These are phyloP conservation scores for Colletotrichum agaves DNA, from an alignment of 2,329 filamentous ascomycete genomes.

Conservation along the genomic window DNA sequence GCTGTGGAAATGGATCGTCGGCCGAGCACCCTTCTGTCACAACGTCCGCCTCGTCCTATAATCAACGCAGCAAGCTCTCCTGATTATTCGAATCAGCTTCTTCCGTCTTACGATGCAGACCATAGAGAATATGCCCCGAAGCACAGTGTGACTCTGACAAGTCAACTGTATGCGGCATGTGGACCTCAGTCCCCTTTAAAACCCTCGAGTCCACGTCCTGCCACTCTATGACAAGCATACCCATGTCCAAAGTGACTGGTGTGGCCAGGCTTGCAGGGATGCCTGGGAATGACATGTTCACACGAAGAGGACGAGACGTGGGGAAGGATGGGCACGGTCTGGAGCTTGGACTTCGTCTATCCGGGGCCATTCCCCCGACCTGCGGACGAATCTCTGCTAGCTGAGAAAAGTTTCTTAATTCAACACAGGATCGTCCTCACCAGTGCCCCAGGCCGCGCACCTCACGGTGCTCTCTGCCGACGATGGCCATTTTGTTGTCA, in stretches of 20 bases:
- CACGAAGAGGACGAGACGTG: constrained; percentile 33
- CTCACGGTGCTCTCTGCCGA: constrained; percentile 10
- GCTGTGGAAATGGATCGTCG: background rate
- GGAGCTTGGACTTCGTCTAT: constrained; percentile 26
- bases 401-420: background rate
- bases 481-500: background rate
- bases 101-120: constrained; percentile 12
- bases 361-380: constrained; percentile 23
- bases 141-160: constrained; percentile 1
- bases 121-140: background rate
- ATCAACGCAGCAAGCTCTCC: constrained; percentile 4
- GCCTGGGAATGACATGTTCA: too few relatives aligned
- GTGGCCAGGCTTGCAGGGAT: constrained; percentile 28
- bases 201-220: background rate
- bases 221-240: constrained; percentile 26
- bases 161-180: background rate
- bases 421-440: constrained; percentile 1
- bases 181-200: background rate
- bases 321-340: constrained; percentile 35
- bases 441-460: constrained; percentile 16
- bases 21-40: constrained; percentile 8
- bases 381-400: constrained; percentile 10
- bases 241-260: constrained; percentile 22
- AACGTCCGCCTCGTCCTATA: constrained; percentile 2
- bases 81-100: background rate